phyloP scores from a whole-genome alignment of 139 green algal species.

The Tetradesmus obliquus region DNA sequence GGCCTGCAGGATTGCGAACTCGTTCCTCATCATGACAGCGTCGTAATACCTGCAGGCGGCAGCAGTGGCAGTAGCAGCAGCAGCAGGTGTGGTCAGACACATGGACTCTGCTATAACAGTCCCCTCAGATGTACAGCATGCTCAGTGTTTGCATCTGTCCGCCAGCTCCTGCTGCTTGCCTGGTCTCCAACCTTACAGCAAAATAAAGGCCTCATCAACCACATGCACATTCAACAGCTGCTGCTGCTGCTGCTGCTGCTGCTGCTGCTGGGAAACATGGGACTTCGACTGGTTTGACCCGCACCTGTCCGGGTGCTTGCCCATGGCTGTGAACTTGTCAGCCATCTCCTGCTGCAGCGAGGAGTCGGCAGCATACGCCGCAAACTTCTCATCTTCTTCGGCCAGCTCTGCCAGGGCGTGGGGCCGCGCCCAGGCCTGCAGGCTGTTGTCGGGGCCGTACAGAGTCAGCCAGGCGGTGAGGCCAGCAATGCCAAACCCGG shows the following conservation, averaged over 20 bases:
- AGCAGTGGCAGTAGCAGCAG: background rate
- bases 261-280: background rate
- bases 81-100: background rate
- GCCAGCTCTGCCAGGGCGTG: conserved; percentile 58
- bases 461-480: conserved; percentile 49
- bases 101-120: no score
- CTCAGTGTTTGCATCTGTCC: background rate
- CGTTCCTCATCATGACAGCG: conserved; percentile 45
- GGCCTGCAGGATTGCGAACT: conserved; percentile 47
- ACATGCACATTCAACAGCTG: background rate
- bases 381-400: conserved; percentile 49
- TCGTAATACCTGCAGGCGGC: conserved; percentile 43
- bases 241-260: background rate
- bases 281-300: background rate
- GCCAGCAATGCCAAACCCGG: conserved; percentile 34
- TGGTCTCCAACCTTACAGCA: no score
- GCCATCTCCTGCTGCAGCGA: background rate
- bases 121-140: background rate
- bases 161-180: background rate
- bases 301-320: conserved; percentile 51
- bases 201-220: no score
- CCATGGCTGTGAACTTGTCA: conserved; percentile 8
- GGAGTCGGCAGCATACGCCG: conserved; percentile 29
- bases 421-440: conserved; percentile 48
- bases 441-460: conserved; percentile 58